Conservation (phyloP, 495 filamentous ascomycete species). For the Evernia prunastri region DNA sequence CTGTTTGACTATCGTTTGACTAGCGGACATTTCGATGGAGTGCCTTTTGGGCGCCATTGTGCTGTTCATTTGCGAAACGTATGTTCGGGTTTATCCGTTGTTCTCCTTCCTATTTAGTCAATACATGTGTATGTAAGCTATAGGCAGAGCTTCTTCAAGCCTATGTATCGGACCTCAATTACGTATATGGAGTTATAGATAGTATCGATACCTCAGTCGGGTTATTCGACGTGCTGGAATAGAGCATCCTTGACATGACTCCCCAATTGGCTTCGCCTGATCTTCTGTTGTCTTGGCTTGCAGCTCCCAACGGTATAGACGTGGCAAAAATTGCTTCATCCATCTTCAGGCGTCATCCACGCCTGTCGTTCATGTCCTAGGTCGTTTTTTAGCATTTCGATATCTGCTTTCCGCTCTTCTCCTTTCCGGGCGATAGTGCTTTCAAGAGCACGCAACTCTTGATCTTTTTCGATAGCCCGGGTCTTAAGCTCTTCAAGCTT, state of each 20-base stretch:
- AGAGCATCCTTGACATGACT: neutral
- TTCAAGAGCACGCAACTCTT: conserved; percentile 1
- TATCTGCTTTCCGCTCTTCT: neutral
- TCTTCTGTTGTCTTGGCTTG: neutral
- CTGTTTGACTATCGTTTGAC: neutral
- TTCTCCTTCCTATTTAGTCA: neutral
- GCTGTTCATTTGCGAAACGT: neutral
- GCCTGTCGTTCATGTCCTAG: neutral
- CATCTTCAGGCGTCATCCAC: neutral
- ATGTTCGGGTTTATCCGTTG: neutral
- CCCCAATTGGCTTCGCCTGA: neutral
- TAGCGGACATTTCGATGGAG: neutral
- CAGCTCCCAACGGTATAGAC: neutral
- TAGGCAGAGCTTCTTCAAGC: neutral
- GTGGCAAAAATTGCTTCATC: neutral
- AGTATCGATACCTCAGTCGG: too few relatives aligned
- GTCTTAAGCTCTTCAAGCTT: neutral
- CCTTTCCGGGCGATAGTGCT: neutral
- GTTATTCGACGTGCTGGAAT: neutral
- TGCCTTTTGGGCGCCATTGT: neutral
- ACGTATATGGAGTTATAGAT: neutral
- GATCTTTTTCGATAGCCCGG: neutral
- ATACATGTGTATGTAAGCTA: neutral
- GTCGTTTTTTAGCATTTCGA: neutral
- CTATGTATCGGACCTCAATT: neutral